Evolutionary conservation across 345 rosid genomes (phyloP).

Genomic region (Firmiana major): DNA sequence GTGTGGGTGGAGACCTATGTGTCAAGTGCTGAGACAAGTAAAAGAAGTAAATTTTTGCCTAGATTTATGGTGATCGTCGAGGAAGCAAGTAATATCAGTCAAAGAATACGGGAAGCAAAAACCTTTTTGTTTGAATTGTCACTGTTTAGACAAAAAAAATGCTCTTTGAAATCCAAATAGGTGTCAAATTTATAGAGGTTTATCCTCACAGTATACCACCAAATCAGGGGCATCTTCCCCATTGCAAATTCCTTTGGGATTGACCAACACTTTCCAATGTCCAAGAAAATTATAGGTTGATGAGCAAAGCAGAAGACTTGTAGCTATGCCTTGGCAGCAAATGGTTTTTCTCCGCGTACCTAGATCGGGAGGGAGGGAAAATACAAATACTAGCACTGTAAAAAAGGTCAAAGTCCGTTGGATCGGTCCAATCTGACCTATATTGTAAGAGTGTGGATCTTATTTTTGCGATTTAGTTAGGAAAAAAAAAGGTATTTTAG

Average conservation of each 20-base stretch:
- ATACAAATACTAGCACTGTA: no score
- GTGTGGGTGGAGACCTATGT: neutral
- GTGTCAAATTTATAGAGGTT: slow-evolving; percentile 15
- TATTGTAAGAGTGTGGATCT: no score
- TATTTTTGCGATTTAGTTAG: no score
- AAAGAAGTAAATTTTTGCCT: neutral
- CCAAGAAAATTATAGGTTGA: neutral
- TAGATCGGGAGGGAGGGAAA: no score
- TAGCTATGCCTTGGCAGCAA: neutral
- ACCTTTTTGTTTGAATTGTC: neutral
- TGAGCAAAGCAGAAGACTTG: neutral
- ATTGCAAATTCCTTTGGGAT: neutral
- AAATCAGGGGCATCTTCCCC: neutral
- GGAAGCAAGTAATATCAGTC: neutral
- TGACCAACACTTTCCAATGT: neutral
- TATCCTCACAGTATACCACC: neutral
- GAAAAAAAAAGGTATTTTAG: no score
- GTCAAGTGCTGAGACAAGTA: neutral
- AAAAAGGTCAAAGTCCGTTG: no score
- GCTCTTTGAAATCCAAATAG: neutral
- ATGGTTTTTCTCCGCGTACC: neutral
- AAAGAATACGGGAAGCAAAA: neutral
- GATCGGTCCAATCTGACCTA: no score
- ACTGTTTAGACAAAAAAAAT: neutral
- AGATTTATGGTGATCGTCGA: neutral